A percentile compares a stretch with the other conserved stretches of the same genome.
These are phyloP conservation scores for Schizophyllum commune DNA, from an alignment of 1,284 basidiomycete genomes.

Conservation along the genomic window DNA sequence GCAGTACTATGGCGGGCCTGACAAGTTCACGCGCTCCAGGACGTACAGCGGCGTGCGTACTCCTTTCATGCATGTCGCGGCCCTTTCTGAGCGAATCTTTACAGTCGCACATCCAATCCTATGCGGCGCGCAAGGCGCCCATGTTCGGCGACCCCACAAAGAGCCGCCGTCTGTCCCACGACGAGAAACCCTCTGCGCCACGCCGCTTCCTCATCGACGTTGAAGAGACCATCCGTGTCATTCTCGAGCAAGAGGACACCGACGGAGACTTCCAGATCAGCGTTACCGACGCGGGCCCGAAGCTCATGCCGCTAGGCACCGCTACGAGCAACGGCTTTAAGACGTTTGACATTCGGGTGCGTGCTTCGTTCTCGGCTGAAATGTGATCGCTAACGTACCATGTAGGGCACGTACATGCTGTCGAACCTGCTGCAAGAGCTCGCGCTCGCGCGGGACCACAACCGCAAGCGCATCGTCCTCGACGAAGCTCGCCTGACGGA, in stretches of 20 bases:
- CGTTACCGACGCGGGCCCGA: conserved; percentile 94
- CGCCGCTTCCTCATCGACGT: conserved; percentile 95
- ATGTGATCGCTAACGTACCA: not conserved
- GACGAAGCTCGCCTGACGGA: conserved; percentile 94
- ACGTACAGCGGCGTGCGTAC: conserved; percentile 74
- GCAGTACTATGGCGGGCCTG: conserved; percentile 76
- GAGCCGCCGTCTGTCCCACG: conserved; percentile 77
- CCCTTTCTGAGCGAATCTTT: conserved; percentile 10
- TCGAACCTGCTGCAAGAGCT: conserved; percentile 99
- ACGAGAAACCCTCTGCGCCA: conserved; percentile 66
- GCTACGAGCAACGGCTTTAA: conserved; percentile 98
- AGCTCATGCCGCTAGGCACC: conserved; percentile 92
- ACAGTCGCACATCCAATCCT: conserved; percentile 57
- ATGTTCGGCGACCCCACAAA: conserved; percentile 68
- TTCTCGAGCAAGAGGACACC: conserved; percentile 97
- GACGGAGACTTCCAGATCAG: conserved; percentile 97
- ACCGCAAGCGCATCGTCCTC: conserved; percentile 93
- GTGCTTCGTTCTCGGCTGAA: conserved; percentile 21
- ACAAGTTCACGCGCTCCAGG: conserved; percentile 69
- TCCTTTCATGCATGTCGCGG: conserved; percentile 4
- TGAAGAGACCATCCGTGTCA: conserved; percentile 95
- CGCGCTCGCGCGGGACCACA: conserved; percentile 93
- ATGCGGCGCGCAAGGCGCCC: conserved; percentile 57
- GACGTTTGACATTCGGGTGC: conserved; percentile 87
- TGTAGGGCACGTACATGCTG: conserved; percentile 95